A percentile compares a stretch with the other conserved stretches of the same genome.
These are phyloP conservation scores for Oryza glaberrima DNA, from an alignment of 176 grass and related monocot genomes.

Conservation along the genomic window DNA sequence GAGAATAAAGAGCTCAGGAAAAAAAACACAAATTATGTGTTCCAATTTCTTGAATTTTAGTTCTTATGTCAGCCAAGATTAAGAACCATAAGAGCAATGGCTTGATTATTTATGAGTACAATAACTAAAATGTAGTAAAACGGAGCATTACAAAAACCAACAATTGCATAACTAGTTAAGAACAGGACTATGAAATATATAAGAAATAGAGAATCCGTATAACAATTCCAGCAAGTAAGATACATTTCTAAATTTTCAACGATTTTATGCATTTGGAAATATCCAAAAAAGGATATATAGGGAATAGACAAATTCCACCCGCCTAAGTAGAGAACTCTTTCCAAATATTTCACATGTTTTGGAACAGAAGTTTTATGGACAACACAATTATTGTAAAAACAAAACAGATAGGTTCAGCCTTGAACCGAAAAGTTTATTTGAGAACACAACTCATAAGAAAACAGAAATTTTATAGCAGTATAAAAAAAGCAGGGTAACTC, in stretches of 20 bases:
- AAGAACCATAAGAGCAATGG: not conserved
- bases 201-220: not conserved
- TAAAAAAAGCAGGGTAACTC: not conserved
- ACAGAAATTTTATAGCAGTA: not conserved
- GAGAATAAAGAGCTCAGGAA: constrained; percentile 27
- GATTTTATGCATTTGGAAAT: too few relatives aligned
- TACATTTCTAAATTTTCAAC: too few relatives aligned
- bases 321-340: too few relatives aligned
- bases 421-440: constrained; percentile 6
- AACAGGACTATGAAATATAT: not conserved
- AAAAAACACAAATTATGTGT: constrained; percentile 14
- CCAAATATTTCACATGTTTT: not conserved
- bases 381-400: not conserved
- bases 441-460: not conserved
- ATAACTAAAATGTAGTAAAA: not conserved
- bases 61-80: constrained; percentile 12
- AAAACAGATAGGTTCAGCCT: not conserved
- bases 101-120: not conserved
- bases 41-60: constrained; percentile 18
- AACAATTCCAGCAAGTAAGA: not conserved
- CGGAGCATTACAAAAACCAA: not conserved
- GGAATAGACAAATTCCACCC: too few relatives aligned
- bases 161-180: not conserved
- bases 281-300: too few relatives aligned
- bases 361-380: constrained; percentile 4